Evolutionary conservation across 441 rosid species (phyloP).

Genomic region (Populus hybrid): DNA sequence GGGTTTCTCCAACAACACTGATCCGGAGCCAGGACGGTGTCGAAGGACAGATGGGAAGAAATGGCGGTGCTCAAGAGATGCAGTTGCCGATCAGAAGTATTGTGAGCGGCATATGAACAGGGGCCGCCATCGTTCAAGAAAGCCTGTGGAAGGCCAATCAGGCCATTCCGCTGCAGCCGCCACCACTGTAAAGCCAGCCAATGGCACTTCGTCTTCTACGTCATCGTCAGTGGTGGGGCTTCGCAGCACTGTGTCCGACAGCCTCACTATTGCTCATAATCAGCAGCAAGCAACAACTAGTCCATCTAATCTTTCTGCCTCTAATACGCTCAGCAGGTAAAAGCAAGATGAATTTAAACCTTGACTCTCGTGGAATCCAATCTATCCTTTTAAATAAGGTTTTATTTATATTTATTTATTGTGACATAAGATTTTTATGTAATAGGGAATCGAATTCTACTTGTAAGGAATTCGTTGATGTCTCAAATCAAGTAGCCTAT

Average conservation of each 20-base stretch:
- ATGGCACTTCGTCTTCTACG: slow-evolving; percentile 19
- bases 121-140: slow-evolving; percentile 99
- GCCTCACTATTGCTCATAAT: slow-evolving; percentile 26
- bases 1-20: slow-evolving; percentile 64
- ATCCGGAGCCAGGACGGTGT: slow-evolving; percentile 95
- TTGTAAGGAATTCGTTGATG: not conserved
- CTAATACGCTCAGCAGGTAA: slow-evolving; percentile 33
- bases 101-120: slow-evolving; percentile 91
- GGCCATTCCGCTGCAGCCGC: slow-evolving; percentile 48
- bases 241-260: slow-evolving; percentile 36
- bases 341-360: not conserved
- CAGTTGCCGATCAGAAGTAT: slow-evolving; percentile 84
- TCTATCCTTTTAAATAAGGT: not conserved
- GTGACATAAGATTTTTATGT: not conserved
- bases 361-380: not conserved
- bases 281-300: slow-evolving; percentile 33
- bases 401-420: not conserved
- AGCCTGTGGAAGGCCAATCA: slow-evolving; percentile 98
- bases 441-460: not conserved
- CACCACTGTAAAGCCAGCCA: slow-evolving; percentile 34
- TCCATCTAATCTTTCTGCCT: slow-evolving; percentile 26
- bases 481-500: not conserved
- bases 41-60: slow-evolving; percentile 96
- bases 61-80: slow-evolving; percentile 94
- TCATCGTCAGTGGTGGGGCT: slow-evolving; percentile 27